Evolutionary conservation across 495 filamentous ascomycete genomes (phyloP), one percentile per base, ranked within the genome.

Genomic region (Cladorrhinum samala): DNA sequence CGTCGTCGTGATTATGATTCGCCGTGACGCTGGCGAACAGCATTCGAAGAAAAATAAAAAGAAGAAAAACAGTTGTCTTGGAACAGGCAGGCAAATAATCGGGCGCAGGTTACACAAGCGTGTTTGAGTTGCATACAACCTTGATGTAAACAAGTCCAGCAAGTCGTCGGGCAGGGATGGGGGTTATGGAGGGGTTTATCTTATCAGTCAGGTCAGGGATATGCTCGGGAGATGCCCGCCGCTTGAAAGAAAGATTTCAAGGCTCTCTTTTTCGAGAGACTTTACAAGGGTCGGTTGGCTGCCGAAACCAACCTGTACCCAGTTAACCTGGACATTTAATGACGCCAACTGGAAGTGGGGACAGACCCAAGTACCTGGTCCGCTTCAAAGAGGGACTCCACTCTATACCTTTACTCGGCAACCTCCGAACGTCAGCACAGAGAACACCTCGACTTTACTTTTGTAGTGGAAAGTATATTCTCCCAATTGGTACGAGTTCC

Each of bases 1-100:
- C n/a, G n/a, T n/a, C n/a, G n/a, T n/a, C n/a, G n/a, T n/a, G n/a
- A n/a, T n/a, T n/a, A n/a, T n/a, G 43, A 49, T 53, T 23, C 39
- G 56, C 52, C 39, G 50, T 61, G 54, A 55, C 63, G 59, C 60
- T 58, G 51, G 53, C 46, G 50, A 57, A 54, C 66, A 58, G 53
- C 66, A 65, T 68, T 63, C 57, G 64, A 59, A 33, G n/a, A n/a
- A n/a, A n/a, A n/a, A 2, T 27, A 27, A 23, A 14, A 46, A 20
- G 8, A 42, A 25, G 2, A 13, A 24, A 17, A 18, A 27, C 23
- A 19, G 36, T 42, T 19, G 14, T 13, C 42, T 48, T 30, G 48
- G 21, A 14, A 3, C 36, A 19, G 49, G 13, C 33, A 14, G 17
- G 50, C n/a, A n/a, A n/a, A n/a, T n/a, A n/a, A n/a, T n/a, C n/a